phyloP scores from a whole-genome alignment of 768 basidiomycete genomes.

The Amanita fuliginea region DNA sequence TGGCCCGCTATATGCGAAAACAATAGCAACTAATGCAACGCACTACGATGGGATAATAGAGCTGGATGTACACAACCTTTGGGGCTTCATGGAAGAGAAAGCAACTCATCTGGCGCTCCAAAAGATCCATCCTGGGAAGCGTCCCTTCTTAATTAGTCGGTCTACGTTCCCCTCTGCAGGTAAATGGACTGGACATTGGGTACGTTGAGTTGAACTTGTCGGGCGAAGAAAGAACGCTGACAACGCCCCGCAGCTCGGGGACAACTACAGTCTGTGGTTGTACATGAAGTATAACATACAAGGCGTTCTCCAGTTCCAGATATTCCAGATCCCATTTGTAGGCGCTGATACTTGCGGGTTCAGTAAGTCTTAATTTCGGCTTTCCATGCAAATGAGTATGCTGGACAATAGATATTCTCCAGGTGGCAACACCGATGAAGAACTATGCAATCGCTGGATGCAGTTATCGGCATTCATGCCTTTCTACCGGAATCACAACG shows the following conservation, averaged over 20 bases:
- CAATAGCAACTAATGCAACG: slow-evolving; percentile 63
- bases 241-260: slow-evolving; percentile 44
- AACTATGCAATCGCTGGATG: slow-evolving; percentile 82
- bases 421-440: slow-evolving; percentile 64
- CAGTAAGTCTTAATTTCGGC: slow-evolving; percentile 21
- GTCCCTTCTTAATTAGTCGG: slow-evolving; percentile 63
- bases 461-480: slow-evolving; percentile 74
- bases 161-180: slow-evolving; percentile 62
- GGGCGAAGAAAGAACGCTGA: not conserved
- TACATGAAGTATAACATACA: slow-evolving; percentile 64
- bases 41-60: slow-evolving; percentile 52
- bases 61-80: slow-evolving; percentile 61
- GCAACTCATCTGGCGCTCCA: slow-evolving; percentile 51
- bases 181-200: slow-evolving; percentile 68
- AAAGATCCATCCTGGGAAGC: slow-evolving; percentile 40
- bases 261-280: slow-evolving; percentile 68
- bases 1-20: slow-evolving; percentile 40
- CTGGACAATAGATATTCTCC: slow-evolving; percentile 1
- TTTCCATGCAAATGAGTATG: not conserved
- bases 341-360: slow-evolving; percentile 73
- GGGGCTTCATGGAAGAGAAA: slow-evolving; percentile 62
- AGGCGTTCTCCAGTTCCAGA: slow-evolving; percentile 72
- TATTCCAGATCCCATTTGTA: slow-evolving; percentile 78
- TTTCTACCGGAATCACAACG: slow-evolving; percentile 76
- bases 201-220: slow-evolving; percentile 16